Evolutionary conservation across 2,329 filamentous ascomycete genomes (phyloP), one percentile per base, ranked within the genome.

Genomic region (Paecilomyces sp.): DNA sequence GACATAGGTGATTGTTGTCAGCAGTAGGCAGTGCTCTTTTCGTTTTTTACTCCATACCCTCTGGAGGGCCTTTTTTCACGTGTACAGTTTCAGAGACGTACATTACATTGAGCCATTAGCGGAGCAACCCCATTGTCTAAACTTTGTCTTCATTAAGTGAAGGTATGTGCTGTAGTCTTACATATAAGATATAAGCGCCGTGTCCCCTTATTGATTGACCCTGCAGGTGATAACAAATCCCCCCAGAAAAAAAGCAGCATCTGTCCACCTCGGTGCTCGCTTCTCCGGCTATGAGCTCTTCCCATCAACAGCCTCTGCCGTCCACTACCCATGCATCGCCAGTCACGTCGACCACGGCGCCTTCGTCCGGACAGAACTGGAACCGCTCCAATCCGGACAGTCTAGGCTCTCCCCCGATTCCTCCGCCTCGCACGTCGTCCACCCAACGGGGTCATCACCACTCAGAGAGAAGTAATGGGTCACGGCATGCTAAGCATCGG

Each of bases 371-470:
- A 41, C 66, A 68, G 57, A 69, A 68, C 60, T 68, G 72, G 64
- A 70, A 66, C 60, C 74, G 67, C 65, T 66, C 64, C 33, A 66
- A 69, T 53, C 70, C 76, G 58, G 77, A 83, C 77, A 76, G 84
- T 80, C 75, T 85, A 83, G 78, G 76, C 60, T 74, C 74, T 31
- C 85, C 89, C 57, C 88, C 90, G 25, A 82, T 90, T 66, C 87
- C 89, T 58, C 92, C 90, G 55, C 36, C 36, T 47, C 90, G 92
- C 69, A 92, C 90, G 7, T 95, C 92, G 13, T 94, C 91, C 52
- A 88, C 86, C 64, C 84, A 86, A 64, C 82, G 79, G 77, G 73
- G 71, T 63, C 69, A 76, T 67, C 67, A 75, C 66, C 61, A 67
- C 59, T 7, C 67, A 41, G 72, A 77, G 34, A 75, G 71, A 61